Percentiles rank a stretch among this genome's conserved stretches.
phyloP scores from a whole-genome alignment of 495 filamentous ascomycete genomes.

The Clavariopsis aquatica region DNA sequence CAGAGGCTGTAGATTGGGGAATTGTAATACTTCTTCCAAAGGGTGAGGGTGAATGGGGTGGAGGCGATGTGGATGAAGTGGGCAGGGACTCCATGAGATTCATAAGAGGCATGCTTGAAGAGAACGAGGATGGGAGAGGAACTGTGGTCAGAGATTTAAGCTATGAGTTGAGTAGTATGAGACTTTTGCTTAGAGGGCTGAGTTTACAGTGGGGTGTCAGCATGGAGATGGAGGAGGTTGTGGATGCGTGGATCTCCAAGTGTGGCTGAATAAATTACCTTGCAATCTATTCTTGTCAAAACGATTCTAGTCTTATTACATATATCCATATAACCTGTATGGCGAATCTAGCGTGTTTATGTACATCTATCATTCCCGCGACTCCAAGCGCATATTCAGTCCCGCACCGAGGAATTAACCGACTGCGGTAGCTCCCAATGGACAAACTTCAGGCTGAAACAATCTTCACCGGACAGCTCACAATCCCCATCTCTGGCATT shows the following conservation, averaged over 20 bases:
- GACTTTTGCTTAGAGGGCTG: conserved; percentile 9
- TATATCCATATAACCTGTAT: too few relatives aligned
- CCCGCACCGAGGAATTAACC: too few relatives aligned
- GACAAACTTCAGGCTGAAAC: neutral
- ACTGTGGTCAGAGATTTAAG: conserved; percentile 1
- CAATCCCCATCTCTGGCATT: conserved; percentile 34
- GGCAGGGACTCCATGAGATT: conserved; percentile 2
- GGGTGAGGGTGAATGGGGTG: neutral
- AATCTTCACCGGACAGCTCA: conserved; percentile 27
- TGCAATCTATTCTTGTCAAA: too few relatives aligned
- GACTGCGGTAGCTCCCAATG: too few relatives aligned
- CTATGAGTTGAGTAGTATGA: conserved; percentile 14
- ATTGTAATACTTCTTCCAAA: conserved; percentile 1
- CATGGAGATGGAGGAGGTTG: conserved; percentile 14
- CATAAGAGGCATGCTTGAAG: neutral
- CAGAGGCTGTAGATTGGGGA: conserved; percentile 3
- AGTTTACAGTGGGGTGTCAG: conserved; percentile 13
- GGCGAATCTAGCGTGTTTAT: too few relatives aligned
- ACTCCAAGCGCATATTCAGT: too few relatives aligned
- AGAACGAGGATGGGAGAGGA: neutral
- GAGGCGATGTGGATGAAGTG: neutral
- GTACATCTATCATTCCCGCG: too few relatives aligned
- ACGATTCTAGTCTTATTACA: too few relatives aligned
- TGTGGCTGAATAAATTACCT: neutral
- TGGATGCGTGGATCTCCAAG: conserved; percentile 11